Evolutionary conservation across 2,329 filamentous ascomycete species (phyloP), one percentile per base, ranked within the genome.

Genomic region (Monosporascus ibericus): DNA sequence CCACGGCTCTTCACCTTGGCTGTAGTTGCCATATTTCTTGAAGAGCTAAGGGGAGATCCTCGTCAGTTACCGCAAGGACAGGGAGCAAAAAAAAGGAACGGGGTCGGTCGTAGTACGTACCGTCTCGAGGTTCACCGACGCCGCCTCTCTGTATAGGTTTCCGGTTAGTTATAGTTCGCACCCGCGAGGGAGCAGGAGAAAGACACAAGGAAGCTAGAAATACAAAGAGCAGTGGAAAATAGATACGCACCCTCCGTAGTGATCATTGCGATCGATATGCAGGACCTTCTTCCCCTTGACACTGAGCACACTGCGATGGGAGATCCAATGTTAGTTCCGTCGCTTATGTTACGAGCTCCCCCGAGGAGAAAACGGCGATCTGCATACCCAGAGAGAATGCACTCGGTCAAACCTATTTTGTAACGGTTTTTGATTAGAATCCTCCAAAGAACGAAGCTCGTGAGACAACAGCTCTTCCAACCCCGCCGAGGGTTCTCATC

Each of bases 271-370:
- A 77, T 97, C 94, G 72, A 99, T 96, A 78, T 99, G 94, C 60
- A 99, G 83, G 68, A 99, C 94, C 80, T 97, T 97, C 81, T 95
- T 92, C 73, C 92, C 92, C 81, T 97, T 96, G 67, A 97, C 92
- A 78, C 91, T 96, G 70, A 97, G 78, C 57, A 99, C 92, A 74
- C 92, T 91, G 65, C 55, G 60, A 65, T 42, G 64, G 14, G 11
- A 60, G 22, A 52, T 20, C 1, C 9, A n/a, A 9, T 50, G 52
- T 36, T 48, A 22, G 50, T 50, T 49, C 15, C 48, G 34, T 39
- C 36, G 22, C 17, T 22, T 24, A 48, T 48, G 39, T 24, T 37
- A 48, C 42, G 37, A 20, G 30, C 36, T 51, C 20, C 36, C 52
- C 49, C 44, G 40, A 48, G 49, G 47, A 47, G 55, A 27, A 22